Conservation (phyloP, 495 filamentous ascomycete genomes). For the Aspergillus carlsbadensis region DNA sequence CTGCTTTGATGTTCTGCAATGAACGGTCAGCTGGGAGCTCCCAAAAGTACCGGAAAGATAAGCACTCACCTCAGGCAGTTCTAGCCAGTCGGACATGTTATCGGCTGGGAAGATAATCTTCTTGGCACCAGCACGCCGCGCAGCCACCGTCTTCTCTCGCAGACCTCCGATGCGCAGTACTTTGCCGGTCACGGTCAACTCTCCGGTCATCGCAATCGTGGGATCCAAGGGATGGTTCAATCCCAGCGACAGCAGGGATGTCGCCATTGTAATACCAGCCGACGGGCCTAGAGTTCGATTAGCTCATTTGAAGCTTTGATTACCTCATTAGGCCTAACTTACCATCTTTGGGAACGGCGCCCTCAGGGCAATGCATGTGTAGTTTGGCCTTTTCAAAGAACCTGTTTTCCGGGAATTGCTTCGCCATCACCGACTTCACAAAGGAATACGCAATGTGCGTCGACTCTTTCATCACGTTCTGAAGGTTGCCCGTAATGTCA, state of each 20-base stretch:
- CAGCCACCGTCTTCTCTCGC: conserved; percentile 98
- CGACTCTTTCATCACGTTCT: conserved; percentile 98
- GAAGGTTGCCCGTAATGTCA: conserved; percentile 90
- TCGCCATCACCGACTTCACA: conserved; percentile 83
- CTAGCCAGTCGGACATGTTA: conserved; percentile 95
- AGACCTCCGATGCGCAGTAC: conserved; percentile 94
- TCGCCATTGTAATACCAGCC: conserved; percentile 97
- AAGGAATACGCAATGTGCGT: conserved; percentile 93
- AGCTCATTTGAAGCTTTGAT: conserved; percentile 1
- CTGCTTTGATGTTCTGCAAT: conserved; percentile 90
- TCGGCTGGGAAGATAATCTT: conserved; percentile 94
- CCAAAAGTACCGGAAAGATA: background rate
- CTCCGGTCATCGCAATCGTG: conserved; percentile 96
- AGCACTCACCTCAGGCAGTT: conserved; percentile 84
- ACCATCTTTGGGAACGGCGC: conserved; percentile 94
- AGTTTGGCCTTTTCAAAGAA: conserved; percentile 97
- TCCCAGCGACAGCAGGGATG: conserved; percentile 80
- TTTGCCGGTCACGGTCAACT: conserved; percentile 96
- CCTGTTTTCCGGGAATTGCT: conserved; percentile 78
- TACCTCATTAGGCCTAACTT: conserved; percentile 20
- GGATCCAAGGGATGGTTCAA: conserved; percentile 75
- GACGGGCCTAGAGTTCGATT: conserved; percentile 58
- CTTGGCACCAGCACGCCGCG: conserved; percentile 87
- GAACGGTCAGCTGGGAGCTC: conserved; percentile 16
- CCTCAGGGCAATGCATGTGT: conserved; percentile 96